Base-by-base conservation (phyloP, 2,329 filamentous ascomycete species). In the Emmonsia crescens region DNA sequence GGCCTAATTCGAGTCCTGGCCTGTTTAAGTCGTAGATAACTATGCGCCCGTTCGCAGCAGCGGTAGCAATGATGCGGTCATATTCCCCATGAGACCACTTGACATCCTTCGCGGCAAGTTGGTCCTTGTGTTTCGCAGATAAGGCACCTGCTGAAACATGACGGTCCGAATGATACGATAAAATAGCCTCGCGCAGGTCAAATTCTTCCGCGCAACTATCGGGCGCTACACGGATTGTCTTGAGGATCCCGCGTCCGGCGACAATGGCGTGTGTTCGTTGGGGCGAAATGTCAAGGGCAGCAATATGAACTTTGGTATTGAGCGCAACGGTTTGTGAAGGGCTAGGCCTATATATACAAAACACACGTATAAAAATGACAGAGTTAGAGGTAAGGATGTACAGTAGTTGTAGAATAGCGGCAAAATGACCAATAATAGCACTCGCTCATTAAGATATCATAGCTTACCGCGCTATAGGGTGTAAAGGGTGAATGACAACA, bases 81-180 rank as follows among this genome's bases (percentile, higher is more conserved):
- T 80, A 85, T 60, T 79, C 78, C 63, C 83, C 82, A 73, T 85
- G 84, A 59, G 85, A 86, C 85, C 85, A 87, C 65, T 85, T 85
- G 36, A 87, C 85, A 72, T 87, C 85, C 64, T 83, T 83, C 65
- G 85, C 83, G 60, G 83, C 82, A 64, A 86, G 77, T 63, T 82
- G 82, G 63, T 85, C 82, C 64, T 82, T 80, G 69, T 83, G 77
- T 49, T 81, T 78, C 57, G 78, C 75, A 49, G 78, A 76, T 59
- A 77, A 72, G 27, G 66, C 72, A 55, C 75, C 73, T 27, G 75
- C 74, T 44, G 75, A 69, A 9, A 76, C 75, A 63, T 79, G 76
- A 64, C 81, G 78, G 61, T 80, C 80, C 8, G 78, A 78, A 42
- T 82, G 79, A 69, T 82, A 82, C 66, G 81, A 82, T 68, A 82